Evolutionary conservation across 2,329 filamentous ascomycete species (phyloP).

Genomic region (Pseudogymnoascus sp.): DNA sequence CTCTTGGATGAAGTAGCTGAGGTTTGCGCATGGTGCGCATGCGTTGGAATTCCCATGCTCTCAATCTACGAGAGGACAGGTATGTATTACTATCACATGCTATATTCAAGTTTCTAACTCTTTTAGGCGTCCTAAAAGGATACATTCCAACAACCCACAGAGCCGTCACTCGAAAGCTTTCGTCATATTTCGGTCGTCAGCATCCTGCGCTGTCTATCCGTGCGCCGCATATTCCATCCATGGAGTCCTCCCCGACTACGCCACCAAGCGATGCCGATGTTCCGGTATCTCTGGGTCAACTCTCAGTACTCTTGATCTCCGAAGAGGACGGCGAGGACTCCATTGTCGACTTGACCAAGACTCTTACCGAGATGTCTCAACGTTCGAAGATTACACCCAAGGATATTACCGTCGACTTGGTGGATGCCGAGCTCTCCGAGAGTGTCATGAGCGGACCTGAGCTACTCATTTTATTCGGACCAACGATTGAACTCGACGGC

Average conservation of each 20-base stretch:
- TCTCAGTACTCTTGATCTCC: conserved; percentile 71
- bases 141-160: conserved; percentile 82
- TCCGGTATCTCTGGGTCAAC: conserved; percentile 34
- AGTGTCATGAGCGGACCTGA: conserved; percentile 84
- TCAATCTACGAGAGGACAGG: conserved; percentile 91
- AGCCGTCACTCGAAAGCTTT: conserved; percentile 70
- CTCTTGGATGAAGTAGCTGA: conserved; percentile 88
- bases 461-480: conserved; percentile 79
- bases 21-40: conserved; percentile 86
- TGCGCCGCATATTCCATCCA: conserved; percentile 62
- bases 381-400: conserved; percentile 71
- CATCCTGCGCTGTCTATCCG: conserved; percentile 67
- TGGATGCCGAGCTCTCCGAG: conserved; percentile 79
- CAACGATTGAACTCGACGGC: conserved; percentile 75
- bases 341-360: conserved; percentile 90
- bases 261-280: conserved; percentile 36
- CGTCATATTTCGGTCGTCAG: conserved; percentile 75
- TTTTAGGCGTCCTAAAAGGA: conserved; percentile 74
- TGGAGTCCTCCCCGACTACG: conserved; percentile 43
- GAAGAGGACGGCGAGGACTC: conserved; percentile 86
- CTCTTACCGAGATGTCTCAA: conserved; percentile 91
- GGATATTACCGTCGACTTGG: conserved; percentile 78
- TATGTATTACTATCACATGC: conserved; percentile 37
- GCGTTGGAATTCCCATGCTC: conserved; percentile 77
- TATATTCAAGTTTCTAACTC: conserved; percentile 18